Evolutionary conservation across 1,284 basidiomycete genomes (phyloP).

Genomic region (Pterulicium gracile): DNA sequence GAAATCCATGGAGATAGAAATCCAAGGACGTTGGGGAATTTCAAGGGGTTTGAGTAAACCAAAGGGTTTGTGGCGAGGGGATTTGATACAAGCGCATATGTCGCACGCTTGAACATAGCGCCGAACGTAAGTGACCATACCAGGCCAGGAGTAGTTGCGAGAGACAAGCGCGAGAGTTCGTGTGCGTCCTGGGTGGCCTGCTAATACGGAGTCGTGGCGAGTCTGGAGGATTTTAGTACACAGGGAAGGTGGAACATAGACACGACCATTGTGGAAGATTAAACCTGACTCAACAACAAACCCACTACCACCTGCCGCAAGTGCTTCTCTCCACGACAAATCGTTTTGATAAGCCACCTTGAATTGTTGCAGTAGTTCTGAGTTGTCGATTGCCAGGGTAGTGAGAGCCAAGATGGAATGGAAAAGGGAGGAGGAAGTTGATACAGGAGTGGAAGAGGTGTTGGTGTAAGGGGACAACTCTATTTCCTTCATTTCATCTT

Average conservation of each 20-base stretch:
- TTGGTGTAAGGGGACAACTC: too few species aligned
- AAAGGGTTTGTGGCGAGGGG: too few species aligned
- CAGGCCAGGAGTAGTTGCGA: conserved; percentile 12
- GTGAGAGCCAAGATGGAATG: too few species aligned
- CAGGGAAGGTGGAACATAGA: conserved; percentile 10
- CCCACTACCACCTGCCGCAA: background rate
- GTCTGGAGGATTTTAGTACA: conserved; percentile 4
- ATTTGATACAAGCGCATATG: conserved; percentile 6
- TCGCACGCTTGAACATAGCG: conserved; percentile 10
- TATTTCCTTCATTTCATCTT: too few species aligned
- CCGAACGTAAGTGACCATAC: background rate
- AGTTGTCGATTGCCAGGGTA: too few species aligned
- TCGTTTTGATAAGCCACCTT: too few species aligned
- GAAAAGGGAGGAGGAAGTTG: too few species aligned
- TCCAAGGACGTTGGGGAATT: conserved; percentile 27
- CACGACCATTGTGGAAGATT: conserved; percentile 3
- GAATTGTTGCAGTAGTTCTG: too few species aligned
- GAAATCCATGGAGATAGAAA: conserved; percentile 25
- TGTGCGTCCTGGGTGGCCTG: conserved; percentile 9
- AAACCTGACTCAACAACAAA: conserved; percentile 5
- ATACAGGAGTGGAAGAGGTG: too few species aligned
- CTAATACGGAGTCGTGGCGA: conserved; percentile 7
- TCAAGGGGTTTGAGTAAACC: too few species aligned
- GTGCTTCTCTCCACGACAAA: too few species aligned
- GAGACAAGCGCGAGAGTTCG: conserved; percentile 8